Evolutionary conservation across 2,329 filamentous ascomycete species (phyloP).

Genomic region (Raffaelea arxii): DNA sequence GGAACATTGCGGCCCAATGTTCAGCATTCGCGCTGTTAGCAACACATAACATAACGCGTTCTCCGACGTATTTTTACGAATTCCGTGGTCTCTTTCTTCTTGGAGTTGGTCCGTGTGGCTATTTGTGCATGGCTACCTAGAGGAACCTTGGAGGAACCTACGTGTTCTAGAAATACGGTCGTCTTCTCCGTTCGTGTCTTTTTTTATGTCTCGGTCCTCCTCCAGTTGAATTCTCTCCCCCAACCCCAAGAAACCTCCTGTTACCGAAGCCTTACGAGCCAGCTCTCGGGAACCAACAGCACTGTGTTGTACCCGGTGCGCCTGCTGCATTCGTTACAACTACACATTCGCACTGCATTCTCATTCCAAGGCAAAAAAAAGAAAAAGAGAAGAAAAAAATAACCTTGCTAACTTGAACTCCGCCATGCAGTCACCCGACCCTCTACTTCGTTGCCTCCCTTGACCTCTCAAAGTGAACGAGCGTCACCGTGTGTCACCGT

Average conservation of each 20-base stretch:
- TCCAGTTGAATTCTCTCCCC: not conserved
- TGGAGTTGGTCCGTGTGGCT: not conserved
- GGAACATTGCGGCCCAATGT: too few relatives aligned
- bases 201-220: not conserved
- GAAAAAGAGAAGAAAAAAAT: not conserved
- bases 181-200: not conserved
- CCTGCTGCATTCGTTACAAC: not conserved
- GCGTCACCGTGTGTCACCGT: too few relatives aligned
- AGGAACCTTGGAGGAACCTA: too few relatives aligned
- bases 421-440: conserved; percentile 26
- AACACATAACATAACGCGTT: not conserved
- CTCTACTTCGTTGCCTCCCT: conserved; percentile 10
- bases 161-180: not conserved
- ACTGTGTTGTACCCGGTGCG: too few relatives aligned
- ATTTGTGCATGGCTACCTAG: not conserved
- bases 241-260: too few relatives aligned
- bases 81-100: not conserved
- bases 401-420: conserved; percentile 20
- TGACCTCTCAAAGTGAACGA: not conserved
- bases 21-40: not conserved
- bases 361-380: not conserved
- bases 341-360: not conserved
- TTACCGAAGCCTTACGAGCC: too few relatives aligned
- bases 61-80: not conserved
- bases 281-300: too few relatives aligned